Conservation (phyloP, 2,329 filamentous ascomycete species). For the Penicillium sp. region DNA sequence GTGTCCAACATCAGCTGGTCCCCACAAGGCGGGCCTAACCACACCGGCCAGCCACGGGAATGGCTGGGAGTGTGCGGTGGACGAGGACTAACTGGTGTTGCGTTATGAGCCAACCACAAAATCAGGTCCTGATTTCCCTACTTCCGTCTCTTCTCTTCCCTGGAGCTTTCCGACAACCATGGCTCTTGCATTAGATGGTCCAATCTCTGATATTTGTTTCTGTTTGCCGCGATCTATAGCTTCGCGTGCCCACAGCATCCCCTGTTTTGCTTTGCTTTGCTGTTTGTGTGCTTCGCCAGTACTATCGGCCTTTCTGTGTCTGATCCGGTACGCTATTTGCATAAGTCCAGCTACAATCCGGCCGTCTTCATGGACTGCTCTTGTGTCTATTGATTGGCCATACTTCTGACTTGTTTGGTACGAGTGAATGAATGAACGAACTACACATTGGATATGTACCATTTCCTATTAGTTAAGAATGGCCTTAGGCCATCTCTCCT, state of each 20-base stretch:
- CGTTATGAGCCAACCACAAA: slow-evolving; percentile 24
- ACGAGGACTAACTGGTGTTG: slow-evolving; percentile 39
- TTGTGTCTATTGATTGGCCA: slow-evolving; percentile 6
- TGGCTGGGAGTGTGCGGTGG: slow-evolving; percentile 42
- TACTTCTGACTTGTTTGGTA: slow-evolving; percentile 21
- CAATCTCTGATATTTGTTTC: slow-evolving; percentile 2
- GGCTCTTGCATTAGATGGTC: slow-evolving; percentile 19
- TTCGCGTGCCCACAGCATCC: background rate
- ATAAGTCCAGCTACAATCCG: background rate
- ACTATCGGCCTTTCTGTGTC: background rate
- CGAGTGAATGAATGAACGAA: slow-evolving; percentile 33
- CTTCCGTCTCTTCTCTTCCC: slow-evolving; percentile 1
- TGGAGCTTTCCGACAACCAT: background rate
- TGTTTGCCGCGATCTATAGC: background rate
- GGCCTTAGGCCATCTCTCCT: background rate
- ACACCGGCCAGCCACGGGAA: slow-evolving; percentile 28
- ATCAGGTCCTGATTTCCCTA: slow-evolving; percentile 5
- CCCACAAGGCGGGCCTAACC: slow-evolving; percentile 33
- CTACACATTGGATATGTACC: slow-evolving; percentile 14
- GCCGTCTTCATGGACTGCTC: background rate
- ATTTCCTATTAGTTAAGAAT: background rate
- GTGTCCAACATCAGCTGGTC: slow-evolving; percentile 43
- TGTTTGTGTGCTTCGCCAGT: background rate
- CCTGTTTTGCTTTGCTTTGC: background rate
- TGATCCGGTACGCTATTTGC: background rate